These are phyloP conservation scores for Nothophytophthora sp. DNA, from an alignment of 352 stramenopile genomes.

Conservation along the genomic window DNA sequence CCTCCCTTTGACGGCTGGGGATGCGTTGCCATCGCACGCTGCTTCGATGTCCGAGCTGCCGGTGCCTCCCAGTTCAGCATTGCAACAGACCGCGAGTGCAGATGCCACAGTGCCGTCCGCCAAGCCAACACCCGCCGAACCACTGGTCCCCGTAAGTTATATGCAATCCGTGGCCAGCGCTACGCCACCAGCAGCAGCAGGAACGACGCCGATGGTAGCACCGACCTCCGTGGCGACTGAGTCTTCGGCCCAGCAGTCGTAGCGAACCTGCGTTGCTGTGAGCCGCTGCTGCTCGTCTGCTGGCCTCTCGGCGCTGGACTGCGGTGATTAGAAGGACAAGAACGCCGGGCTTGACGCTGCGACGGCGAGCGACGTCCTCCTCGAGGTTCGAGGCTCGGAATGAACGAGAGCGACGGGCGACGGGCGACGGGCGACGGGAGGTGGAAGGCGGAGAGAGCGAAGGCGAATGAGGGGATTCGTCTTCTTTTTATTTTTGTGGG, in stretches of 20 bases:
- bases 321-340: no score
- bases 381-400: slow-evolving; percentile 8
- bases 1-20: slow-evolving; percentile 23
- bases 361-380: no score
- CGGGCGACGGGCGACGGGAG: no score
- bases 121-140: slow-evolving; percentile 20
- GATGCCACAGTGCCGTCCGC: slow-evolving; percentile 4
- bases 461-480: slow-evolving; percentile 21
- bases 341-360: no score
- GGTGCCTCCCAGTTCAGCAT: slow-evolving; percentile 6
- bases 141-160: slow-evolving; percentile 36
- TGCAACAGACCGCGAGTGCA: slow-evolving; percentile 6
- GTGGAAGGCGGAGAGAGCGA: slow-evolving; percentile 18
- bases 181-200: slow-evolving; percentile 7
- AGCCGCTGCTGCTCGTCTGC: slow-evolving; percentile 13
- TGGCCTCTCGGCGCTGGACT: slow-evolving; percentile 14
- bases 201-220: slow-evolving; percentile 10
- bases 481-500: slow-evolving; percentile 40
- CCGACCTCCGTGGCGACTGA: slow-evolving; percentile 9
- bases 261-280: slow-evolving; percentile 23
- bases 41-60: slow-evolving; percentile 3
- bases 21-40: slow-evolving; percentile 14
- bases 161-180: slow-evolving; percentile 19
- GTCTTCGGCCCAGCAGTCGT: slow-evolving; percentile 13
- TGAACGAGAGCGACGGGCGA: slow-evolving; percentile 13